Conservation (phyloP, 1,139 yeast species). For the Kodamaea suecica region DNA sequence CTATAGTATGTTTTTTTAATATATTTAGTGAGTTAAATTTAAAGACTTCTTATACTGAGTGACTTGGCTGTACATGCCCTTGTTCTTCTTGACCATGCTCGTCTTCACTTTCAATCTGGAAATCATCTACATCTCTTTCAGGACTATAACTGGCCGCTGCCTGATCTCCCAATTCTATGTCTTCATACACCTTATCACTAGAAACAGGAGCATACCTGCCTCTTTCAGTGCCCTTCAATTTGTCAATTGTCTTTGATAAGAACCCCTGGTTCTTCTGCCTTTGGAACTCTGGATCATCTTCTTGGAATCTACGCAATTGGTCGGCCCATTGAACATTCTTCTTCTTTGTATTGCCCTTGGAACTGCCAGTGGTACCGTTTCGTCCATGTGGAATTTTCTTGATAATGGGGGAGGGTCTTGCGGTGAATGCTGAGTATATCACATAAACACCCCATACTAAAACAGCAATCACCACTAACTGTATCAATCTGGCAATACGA, state of each 20-base stretch:
- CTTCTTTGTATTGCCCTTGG: slow-evolving; percentile 28
- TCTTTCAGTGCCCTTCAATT: slow-evolving; percentile 30
- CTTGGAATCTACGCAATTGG: slow-evolving; percentile 39
- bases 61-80: slow-evolving; percentile 1
- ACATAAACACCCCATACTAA: slow-evolving; percentile 46
- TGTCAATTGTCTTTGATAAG: slow-evolving; percentile 39
- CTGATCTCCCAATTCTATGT: slow-evolving; percentile 39
- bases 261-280: slow-evolving; percentile 25
- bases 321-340: slow-evolving; percentile 63
- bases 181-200: slow-evolving; percentile 21
- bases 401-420: slow-evolving; percentile 46
- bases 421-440: slow-evolving; percentile 34
- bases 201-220: slow-evolving; percentile 29
- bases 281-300: slow-evolving; percentile 26
- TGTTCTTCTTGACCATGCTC: slow-evolving; percentile 21
- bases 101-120: slow-evolving; percentile 48
- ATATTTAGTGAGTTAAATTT: too few species aligned
- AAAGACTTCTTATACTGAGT: slow-evolving; percentile 1
- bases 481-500: slow-evolving; percentile 40
- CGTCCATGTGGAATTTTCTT: slow-evolving; percentile 27
- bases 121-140: slow-evolving; percentile 25
- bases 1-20: too few species aligned
- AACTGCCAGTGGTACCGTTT: slow-evolving; percentile 21
- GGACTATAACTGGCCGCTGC: slow-evolving; percentile 9
- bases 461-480: slow-evolving; percentile 38